Percentiles rank a stretch among this genome's conserved stretches.
Conservation (phyloP, 1,284 basidiomycete species). For the Fomitopsis betulina region DNA sequence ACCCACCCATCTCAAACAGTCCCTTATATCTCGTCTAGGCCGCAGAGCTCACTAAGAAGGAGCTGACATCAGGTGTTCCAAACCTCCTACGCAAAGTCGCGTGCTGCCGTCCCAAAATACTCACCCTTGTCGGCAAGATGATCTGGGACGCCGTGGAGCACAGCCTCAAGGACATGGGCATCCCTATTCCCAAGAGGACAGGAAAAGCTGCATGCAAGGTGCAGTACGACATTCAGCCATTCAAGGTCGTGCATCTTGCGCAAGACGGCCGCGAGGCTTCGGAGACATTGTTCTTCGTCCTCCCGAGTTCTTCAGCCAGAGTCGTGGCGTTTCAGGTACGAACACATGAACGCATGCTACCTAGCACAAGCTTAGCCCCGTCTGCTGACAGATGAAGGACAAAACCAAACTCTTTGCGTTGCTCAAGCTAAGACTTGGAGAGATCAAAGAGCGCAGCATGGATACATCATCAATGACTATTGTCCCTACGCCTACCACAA, state of each 20-base stretch:
- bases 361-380: neutral
- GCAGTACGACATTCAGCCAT: constrained; percentile 39
- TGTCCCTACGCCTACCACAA: constrained; percentile 5
- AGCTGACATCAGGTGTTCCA: constrained; percentile 23
- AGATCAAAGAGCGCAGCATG: constrained; percentile 19
- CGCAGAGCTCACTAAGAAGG: constrained; percentile 20
- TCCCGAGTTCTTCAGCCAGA: constrained; percentile 65
- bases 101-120: constrained; percentile 48
- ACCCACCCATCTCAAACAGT: neutral
- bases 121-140: constrained; percentile 71
- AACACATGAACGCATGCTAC: neutral
- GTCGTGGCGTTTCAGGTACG: constrained; percentile 59
- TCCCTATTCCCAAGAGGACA: neutral
- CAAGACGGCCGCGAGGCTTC: constrained; percentile 5
- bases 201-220: neutral
- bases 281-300: constrained; percentile 63
- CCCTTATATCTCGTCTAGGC: constrained; percentile 11
- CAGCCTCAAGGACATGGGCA: neutral
- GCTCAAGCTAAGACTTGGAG: constrained; percentile 22
- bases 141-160: constrained; percentile 47
- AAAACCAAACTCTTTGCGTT: constrained; percentile 26
- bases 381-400: constrained; percentile 22
- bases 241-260: constrained; percentile 38
- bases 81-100: constrained; percentile 53
- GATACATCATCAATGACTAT: constrained; percentile 21